These are phyloP conservation scores for Mariannaea elegans DNA, from an alignment of 2,329 filamentous ascomycete genomes.

Conservation along the genomic window DNA sequence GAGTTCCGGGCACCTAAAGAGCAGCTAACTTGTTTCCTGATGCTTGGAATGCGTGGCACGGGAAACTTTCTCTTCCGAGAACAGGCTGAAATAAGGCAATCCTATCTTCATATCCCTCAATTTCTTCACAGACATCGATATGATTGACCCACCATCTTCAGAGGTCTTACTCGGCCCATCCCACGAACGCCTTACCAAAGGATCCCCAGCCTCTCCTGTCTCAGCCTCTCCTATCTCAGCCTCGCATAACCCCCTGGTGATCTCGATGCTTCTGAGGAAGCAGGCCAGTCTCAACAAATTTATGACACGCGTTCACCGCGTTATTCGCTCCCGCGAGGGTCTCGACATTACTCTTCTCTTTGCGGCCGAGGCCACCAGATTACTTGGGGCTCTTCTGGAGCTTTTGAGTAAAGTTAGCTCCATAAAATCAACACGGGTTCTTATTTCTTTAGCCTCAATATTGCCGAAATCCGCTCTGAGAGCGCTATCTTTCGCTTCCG, in stretches of 20 bases:
- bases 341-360: conserved; percentile 18
- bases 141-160: not conserved
- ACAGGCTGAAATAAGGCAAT: not conserved
- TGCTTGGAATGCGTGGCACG: not conserved
- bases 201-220: not conserved
- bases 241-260: not conserved
- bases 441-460: not conserved
- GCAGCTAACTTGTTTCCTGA: not conserved
- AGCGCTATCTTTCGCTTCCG: not conserved
- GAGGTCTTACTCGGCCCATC: not conserved
- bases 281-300: not conserved
- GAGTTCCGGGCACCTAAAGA: not conserved
- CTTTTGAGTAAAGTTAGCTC: not conserved
- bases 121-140: not conserved
- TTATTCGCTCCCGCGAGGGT: conserved; percentile 12
- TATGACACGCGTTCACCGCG: conserved; percentile 7
- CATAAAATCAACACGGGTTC: not conserved
- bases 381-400: conserved; percentile 10
- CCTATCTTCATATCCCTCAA: not conserved
- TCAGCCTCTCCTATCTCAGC: not conserved
- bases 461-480: not conserved
- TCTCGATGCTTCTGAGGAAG: not conserved
- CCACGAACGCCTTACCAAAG: not conserved
- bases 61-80: not conserved
- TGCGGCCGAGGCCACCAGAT: conserved; percentile 7